Evolutionary conservation across 495 filamentous ascomycete species (phyloP).

Genomic region (Podospora pseudopauciseta): DNA sequence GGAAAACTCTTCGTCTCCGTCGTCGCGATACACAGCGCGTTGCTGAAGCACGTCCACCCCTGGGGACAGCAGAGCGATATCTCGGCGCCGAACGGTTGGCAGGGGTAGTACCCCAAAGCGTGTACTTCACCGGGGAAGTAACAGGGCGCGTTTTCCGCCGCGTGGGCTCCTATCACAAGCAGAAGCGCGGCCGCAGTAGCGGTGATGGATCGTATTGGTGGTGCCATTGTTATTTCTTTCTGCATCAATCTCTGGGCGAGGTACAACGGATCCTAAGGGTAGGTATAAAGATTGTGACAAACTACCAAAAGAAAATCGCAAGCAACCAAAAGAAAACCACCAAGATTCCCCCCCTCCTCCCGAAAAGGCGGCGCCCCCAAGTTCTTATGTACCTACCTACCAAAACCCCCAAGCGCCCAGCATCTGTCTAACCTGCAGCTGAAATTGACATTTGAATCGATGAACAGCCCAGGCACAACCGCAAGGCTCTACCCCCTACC

Average conservation of each 20-base stretch:
- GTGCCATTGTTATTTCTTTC: not conserved
- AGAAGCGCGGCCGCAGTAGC: not conserved
- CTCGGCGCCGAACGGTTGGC: constrained; percentile 20
- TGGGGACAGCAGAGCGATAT: constrained; percentile 29
- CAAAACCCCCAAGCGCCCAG: too few species aligned
- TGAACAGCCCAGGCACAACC: not conserved
- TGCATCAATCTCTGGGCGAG: not conserved
- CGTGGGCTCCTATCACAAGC: not conserved
- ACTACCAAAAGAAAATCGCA: too few species aligned
- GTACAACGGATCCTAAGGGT: not conserved
- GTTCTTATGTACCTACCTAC: too few species aligned
- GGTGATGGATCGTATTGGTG: not conserved
- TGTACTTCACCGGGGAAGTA: constrained; percentile 29
- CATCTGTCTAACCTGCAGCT: too few species aligned
- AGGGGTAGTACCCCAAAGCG: constrained; percentile 28
- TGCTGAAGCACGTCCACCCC: constrained; percentile 38
- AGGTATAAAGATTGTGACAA: not conserved
- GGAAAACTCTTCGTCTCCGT: constrained; percentile 20
- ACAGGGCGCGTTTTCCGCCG: constrained; percentile 24
- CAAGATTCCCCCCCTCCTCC: too few species aligned
- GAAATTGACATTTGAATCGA: too few species aligned
- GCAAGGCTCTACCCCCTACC: not conserved
- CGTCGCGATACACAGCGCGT: constrained; percentile 35
- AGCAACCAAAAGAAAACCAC: too few species aligned
- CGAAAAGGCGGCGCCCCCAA: too few species aligned